A percentile compares a stretch with the other conserved stretches of the same genome.
phyloP scores from a whole-genome alignment of 352 stramenopile species.

The Globisporangium parvum region DNA sequence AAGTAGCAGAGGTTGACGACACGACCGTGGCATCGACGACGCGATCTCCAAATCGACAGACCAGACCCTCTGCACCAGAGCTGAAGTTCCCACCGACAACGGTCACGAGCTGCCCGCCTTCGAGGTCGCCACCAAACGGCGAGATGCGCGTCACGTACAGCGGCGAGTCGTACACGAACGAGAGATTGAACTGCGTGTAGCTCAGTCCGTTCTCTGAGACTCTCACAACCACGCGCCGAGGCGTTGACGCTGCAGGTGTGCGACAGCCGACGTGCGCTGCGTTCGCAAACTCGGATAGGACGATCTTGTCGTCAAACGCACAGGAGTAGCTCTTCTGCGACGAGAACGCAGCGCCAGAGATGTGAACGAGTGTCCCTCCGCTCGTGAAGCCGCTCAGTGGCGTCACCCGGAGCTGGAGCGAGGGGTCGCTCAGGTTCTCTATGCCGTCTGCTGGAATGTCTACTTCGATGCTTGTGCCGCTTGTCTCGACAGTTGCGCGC shows the following conservation, averaged over 20 bases:
- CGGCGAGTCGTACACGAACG: slow-evolving; percentile 44
- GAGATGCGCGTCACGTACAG: slow-evolving; percentile 51
- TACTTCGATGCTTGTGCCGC: slow-evolving; percentile 48
- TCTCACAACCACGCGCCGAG: slow-evolving; percentile 29
- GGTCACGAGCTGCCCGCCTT: slow-evolving; percentile 44
- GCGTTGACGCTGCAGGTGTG: slow-evolving; percentile 25
- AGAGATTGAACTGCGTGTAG: slow-evolving; percentile 41
- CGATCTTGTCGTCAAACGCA: slow-evolving; percentile 38
- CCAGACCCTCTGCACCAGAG: slow-evolving; percentile 31
- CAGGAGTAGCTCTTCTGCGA: slow-evolving; percentile 32
- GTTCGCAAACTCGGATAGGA: slow-evolving; percentile 43
- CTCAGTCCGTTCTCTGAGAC: slow-evolving; percentile 54
- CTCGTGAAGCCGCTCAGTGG: slow-evolving; percentile 33
- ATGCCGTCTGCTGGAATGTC: slow-evolving; percentile 38
- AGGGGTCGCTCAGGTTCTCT: slow-evolving; percentile 30
- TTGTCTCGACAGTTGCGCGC: slow-evolving; percentile 20
- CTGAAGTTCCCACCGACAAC: slow-evolving; percentile 59
- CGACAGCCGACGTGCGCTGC: slow-evolving; percentile 50
- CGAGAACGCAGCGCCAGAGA: slow-evolving; percentile 30
- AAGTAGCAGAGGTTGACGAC: slow-evolving; percentile 55
- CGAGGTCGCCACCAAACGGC: slow-evolving; percentile 56
- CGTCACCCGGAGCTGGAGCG: slow-evolving; percentile 19
- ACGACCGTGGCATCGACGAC: slow-evolving; percentile 61
- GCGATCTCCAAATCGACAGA: slow-evolving; percentile 86
- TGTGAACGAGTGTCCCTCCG: slow-evolving; percentile 51